Conservation (phyloP, 129 eudicot genomes). For the Artemisia argyi region DNA sequence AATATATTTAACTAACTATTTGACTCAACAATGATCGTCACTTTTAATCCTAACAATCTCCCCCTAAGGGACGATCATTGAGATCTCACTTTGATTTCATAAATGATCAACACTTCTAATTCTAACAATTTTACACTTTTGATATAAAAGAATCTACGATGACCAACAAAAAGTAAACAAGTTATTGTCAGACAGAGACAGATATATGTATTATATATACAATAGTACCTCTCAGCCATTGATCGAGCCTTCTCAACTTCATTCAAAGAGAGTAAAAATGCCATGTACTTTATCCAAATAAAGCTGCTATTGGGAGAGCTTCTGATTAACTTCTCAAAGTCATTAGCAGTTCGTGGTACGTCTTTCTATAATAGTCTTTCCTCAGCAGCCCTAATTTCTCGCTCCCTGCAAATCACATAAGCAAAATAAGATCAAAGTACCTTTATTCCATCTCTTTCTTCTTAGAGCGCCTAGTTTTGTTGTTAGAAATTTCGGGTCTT, state of each 20-base stretch:
- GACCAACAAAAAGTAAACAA: too few relatives aligned
- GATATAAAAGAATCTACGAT: too few relatives aligned
- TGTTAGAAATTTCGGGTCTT: too few relatives aligned
- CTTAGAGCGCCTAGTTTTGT: too few relatives aligned
- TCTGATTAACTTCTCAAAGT: constrained; percentile 70
- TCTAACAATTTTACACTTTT: too few relatives aligned
- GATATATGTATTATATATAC: neutral
- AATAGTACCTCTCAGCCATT: constrained; percentile 75
- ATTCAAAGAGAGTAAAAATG: constrained; percentile 55
- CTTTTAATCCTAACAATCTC: too few relatives aligned
- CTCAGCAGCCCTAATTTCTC: constrained; percentile 82
- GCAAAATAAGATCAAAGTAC: neutral
- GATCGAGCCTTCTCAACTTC: constrained; percentile 88
- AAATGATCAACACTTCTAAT: too few relatives aligned
- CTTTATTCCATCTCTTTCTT: too few relatives aligned
- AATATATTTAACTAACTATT: too few relatives aligned
- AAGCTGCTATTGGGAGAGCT: constrained; percentile 91
- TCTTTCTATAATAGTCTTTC: constrained; percentile 69
- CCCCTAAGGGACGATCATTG: too few relatives aligned
- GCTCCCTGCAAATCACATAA: constrained; percentile 49
- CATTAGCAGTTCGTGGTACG: constrained; percentile 73
- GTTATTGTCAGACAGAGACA: neutral
- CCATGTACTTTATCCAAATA: constrained; percentile 93
- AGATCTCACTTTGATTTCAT: too few relatives aligned
- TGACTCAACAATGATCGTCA: too few relatives aligned